phyloP scores from a whole-genome alignment of 1,284 basidiomycete species.

The Bjerkandera adusta region DNA sequence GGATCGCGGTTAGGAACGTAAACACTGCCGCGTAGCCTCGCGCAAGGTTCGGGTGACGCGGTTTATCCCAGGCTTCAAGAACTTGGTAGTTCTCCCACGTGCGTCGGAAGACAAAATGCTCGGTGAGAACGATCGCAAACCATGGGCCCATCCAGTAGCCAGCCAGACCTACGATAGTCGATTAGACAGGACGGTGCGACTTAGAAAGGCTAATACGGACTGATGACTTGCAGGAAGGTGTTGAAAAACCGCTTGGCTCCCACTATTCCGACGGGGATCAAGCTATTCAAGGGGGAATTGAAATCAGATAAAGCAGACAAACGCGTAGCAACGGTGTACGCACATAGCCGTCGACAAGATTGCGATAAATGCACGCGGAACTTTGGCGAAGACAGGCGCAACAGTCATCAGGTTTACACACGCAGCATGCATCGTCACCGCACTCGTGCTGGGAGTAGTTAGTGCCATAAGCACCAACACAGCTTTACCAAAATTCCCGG shows the following conservation, averaged over 20 bases:
- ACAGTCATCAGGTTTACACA: constrained; percentile 73
- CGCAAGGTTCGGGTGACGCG: constrained; percentile 36
- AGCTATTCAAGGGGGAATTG: too few species aligned
- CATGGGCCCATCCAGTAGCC: constrained; percentile 64
- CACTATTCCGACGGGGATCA: constrained; percentile 59
- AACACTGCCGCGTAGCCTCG: constrained; percentile 44
- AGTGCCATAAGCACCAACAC: constrained; percentile 57
- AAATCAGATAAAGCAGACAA: too few species aligned
- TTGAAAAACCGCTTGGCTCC: constrained; percentile 58
- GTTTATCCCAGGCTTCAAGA: constrained; percentile 39
- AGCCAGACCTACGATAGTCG: constrained; percentile 37
- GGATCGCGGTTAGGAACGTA: constrained; percentile 44
- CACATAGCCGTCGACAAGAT: constrained; percentile 71
- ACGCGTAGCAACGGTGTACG: too few species aligned
- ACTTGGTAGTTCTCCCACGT: constrained; percentile 34
- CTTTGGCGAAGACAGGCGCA: constrained; percentile 47
- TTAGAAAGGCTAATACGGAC: constrained; percentile 39
- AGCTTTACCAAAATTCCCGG: constrained; percentile 55
- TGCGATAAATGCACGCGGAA: constrained; percentile 76
- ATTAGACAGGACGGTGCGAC: background rate
- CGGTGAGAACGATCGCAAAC: constrained; percentile 49
- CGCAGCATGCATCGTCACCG: constrained; percentile 77
- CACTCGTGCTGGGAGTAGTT: constrained; percentile 54
- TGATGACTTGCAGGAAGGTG: constrained; percentile 54
- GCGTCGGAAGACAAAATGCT: constrained; percentile 56